These are phyloP conservation scores for Aspergillus sojae DNA, from an alignment of 2,329 filamentous ascomycete species.

Conservation along the genomic window DNA sequence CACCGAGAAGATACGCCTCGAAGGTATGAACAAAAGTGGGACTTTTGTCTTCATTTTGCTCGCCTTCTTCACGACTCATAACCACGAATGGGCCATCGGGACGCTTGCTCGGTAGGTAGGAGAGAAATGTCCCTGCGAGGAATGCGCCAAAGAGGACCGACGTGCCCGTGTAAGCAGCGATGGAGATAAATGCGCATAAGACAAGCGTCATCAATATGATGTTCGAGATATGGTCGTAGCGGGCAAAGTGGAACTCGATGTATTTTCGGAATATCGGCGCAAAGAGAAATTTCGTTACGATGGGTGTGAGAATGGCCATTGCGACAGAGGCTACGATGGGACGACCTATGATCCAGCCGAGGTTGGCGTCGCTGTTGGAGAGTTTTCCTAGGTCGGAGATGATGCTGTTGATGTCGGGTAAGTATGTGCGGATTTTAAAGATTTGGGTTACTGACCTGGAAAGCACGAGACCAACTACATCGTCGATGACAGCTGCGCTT, in stretches of 20 bases:
- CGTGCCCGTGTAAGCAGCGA: constrained; percentile 41
- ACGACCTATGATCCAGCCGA: constrained; percentile 43
- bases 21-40: constrained; percentile 45
- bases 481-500: constrained; percentile 52
- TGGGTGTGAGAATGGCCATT: constrained; percentile 38
- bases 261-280: constrained; percentile 41
- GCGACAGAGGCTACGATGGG: constrained; percentile 42
- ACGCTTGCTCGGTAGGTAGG: constrained; percentile 40
- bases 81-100: constrained; percentile 41
- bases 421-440: not conserved
- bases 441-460: constrained; percentile 21
- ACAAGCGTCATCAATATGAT: constrained; percentile 40
- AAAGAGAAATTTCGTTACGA: constrained; percentile 43
- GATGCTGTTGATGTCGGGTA: constrained; percentile 25
- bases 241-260: constrained; percentile 37
- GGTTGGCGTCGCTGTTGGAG: constrained; percentile 23
- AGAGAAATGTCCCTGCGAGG: constrained; percentile 39
- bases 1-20: constrained; percentile 39
- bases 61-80: constrained; percentile 37
- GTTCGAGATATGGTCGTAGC: constrained; percentile 37
- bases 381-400: constrained; percentile 34
- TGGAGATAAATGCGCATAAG: constrained; percentile 34
- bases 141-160: constrained; percentile 45
- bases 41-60: constrained; percentile 34
- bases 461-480: constrained; percentile 49